Base-by-base conservation (phyloP, 768 basidiomycete species). In the Trichaptum fuscoviolaceum region DNA sequence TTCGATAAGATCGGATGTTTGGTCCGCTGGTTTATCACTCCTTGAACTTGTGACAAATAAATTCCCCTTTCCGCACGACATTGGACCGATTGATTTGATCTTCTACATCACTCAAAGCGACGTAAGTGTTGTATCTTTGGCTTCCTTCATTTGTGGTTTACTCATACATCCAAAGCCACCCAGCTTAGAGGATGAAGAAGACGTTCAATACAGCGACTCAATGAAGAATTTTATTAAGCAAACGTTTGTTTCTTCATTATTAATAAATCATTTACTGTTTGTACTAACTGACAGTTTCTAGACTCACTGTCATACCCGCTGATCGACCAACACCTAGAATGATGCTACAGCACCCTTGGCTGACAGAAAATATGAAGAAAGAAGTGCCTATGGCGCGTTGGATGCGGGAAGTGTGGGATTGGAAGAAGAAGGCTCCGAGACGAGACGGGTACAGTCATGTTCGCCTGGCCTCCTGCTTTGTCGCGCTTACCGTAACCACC, bases 21-120 rank as follows among this genome's bases (percentile, higher is more conserved):
- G 97, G 97, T 98, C 96, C 0, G 91, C 95, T 17, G 97, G 96
- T 25, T 90, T 99, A 59, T 92, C 95, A 0, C 83, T 99, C 35
- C 84, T 99, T 70, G 97, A 99, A 78, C 86, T 99, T 25, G 92
- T 96, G 6, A 87, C 93, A 73, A 97, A 96, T 72, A 87, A 91
- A 57, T 98, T 97, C 82, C 97, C 97, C 10, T 99, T 97, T 80
- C 92, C 95, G 1, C 87, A 85, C 42, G 94, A 97, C 73, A 82
- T 97, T 30, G 88, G 93, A 6, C 88, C 93, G n/a, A 96, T 99
- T 75, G 96, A 98, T 74, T 81, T 98, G 64, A 87, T 98, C 80
- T 90, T 93, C 77, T 87, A 94, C 73, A 95, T 97, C 72, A 91
- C 93, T 7, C 82, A 85, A 62, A 87, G 89, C 73, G 90, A 92